A percentile compares a stretch with the other conserved stretches of the same genome.
Conservation (phyloP, 1,284 basidiomycete genomes). For the Ustilago shanxiensis region DNA sequence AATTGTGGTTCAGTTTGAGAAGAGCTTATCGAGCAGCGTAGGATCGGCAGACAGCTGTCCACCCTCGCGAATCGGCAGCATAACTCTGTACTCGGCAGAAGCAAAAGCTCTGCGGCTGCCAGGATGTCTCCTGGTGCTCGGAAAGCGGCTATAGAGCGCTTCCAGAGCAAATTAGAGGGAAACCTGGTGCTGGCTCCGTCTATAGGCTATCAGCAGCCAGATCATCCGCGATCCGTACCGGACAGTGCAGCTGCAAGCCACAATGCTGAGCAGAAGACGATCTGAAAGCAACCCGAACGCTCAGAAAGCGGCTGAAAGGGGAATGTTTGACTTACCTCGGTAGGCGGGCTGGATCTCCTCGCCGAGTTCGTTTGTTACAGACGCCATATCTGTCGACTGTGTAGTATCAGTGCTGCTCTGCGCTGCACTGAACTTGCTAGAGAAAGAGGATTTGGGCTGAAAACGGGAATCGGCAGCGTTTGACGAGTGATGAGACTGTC, state of each 20-base stretch:
- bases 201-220: no score
- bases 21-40: slow-evolving; percentile 3
- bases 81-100: background rate
- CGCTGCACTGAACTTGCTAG: slow-evolving; percentile 10
- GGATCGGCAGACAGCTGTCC: slow-evolving; percentile 15
- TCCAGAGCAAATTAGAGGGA: no score
- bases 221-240: background rate
- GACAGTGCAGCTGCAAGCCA: background rate
- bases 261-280: background rate
- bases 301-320: background rate
- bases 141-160: background rate
- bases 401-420: slow-evolving; percentile 13
- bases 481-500: slow-evolving; percentile 9
- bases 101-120: background rate
- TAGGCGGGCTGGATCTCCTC: slow-evolving; percentile 63
- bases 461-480: background rate
- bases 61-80: background rate
- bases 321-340: slow-evolving; percentile 48
- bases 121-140: no score
- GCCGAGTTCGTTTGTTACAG: slow-evolving; percentile 58
- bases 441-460: background rate
- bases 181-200: no score
- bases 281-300: no score
- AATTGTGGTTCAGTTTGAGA: background rate
- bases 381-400: slow-evolving; percentile 40